phyloP scores from a whole-genome alignment of 306 rosid genomes.

The Cucurbita ficifolia region DNA sequence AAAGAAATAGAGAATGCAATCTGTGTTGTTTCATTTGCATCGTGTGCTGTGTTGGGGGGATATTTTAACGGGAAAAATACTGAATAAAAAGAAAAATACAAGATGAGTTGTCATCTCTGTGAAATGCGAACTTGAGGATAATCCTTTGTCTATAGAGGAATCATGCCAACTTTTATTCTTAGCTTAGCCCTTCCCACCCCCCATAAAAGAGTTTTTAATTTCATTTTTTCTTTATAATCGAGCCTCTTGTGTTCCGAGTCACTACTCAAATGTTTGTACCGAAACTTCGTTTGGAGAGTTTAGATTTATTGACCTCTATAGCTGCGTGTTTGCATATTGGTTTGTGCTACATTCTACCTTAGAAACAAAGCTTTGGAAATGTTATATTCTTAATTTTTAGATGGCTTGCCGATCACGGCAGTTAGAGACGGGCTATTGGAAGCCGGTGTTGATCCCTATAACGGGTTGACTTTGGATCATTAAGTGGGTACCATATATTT shows the following conservation, averaged over 20 bases:
- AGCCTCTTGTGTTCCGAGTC: background rate
- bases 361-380: background rate
- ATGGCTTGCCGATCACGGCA: background rate
- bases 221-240: background rate
- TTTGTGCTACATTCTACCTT: background rate
- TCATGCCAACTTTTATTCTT: background rate
- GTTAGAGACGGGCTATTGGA: too few species aligned
- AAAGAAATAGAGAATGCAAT: background rate
- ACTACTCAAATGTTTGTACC: background rate
- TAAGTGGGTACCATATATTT: too few species aligned
- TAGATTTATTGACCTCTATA: background rate
- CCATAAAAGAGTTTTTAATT: background rate
- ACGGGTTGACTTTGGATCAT: too few species aligned
- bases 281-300: background rate
- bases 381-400: background rate
- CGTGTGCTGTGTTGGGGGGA: background rate
- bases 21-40: background rate
- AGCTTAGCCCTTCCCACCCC: background rate
- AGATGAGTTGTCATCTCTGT: background rate
- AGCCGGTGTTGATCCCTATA: too few species aligned
- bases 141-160: background rate
- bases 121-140: background rate
- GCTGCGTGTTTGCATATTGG: background rate
- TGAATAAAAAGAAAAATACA: background rate
- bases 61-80: background rate